phyloP scores from a whole-genome alignment of 208 protist genomes.

The Leishmania turanica region DNA sequence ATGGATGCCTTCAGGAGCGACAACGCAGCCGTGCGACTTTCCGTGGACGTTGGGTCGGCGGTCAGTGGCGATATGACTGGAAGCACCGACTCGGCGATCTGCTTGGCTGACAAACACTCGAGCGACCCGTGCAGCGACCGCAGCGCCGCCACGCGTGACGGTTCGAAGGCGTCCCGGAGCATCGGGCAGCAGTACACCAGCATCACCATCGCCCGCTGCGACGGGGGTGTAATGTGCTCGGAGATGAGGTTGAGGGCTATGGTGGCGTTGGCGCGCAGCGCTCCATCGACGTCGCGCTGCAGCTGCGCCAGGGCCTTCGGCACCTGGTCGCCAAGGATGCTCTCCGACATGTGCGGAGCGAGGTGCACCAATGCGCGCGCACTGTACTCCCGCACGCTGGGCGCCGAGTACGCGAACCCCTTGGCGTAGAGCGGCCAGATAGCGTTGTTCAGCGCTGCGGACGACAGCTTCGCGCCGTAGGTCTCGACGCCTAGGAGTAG shows the following conservation, averaged over 20 bases:
- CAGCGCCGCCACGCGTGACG: constrained; percentile 65
- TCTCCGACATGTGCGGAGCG: constrained; percentile 48
- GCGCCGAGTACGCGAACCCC: constrained; percentile 60
- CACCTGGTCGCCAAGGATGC: constrained; percentile 63
- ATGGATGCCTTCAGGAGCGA: constrained; percentile 37
- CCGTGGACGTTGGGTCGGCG: constrained; percentile 56
- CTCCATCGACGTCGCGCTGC: constrained; percentile 75
- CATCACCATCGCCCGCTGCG: constrained; percentile 51
- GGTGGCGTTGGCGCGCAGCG: constrained; percentile 89
- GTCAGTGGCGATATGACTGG: constrained; percentile 60
- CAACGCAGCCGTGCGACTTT: constrained; percentile 51
- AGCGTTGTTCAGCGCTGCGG: constrained; percentile 39
- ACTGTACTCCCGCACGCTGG: constrained; percentile 77
- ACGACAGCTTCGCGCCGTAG: constrained; percentile 52
- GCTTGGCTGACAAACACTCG: constrained; percentile 35
- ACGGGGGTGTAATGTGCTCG: constrained; percentile 41
- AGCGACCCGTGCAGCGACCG: constrained; percentile 52
- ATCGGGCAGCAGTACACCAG: constrained; percentile 70
- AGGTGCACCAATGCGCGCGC: constrained; percentile 76
- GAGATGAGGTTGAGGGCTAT: constrained; percentile 78
- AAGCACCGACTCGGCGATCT: constrained; percentile 59
- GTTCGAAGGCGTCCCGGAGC: constrained; percentile 84
- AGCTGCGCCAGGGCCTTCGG: constrained; percentile 48
- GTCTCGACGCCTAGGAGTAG: constrained; percentile 57
- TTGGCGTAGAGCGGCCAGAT: constrained; percentile 77